phyloP scores from a whole-genome alignment of 768 basidiomycete genomes.

The Ramaria sp. region DNA sequence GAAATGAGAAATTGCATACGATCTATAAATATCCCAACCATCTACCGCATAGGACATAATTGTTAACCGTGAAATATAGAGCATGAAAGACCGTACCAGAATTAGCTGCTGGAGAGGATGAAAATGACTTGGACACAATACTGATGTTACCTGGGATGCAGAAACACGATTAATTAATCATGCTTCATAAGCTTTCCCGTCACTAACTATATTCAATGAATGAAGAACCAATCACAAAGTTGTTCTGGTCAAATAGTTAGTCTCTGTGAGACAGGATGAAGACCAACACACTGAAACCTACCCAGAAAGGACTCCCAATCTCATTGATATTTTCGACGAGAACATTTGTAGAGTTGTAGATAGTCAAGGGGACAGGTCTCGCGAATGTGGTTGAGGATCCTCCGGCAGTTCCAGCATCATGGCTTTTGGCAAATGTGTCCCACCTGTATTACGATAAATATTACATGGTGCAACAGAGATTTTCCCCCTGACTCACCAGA shows the following conservation, averaged over 20 bases:
- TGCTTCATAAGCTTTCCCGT: background rate
- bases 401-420: slow-evolving; percentile 28
- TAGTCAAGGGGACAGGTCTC: slow-evolving; percentile 44
- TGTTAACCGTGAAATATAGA: background rate
- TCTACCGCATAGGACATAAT: slow-evolving; percentile 20
- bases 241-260: slow-evolving; percentile 17
- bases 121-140: slow-evolving; percentile 35
- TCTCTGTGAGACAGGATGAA: slow-evolving; percentile 10
- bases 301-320: slow-evolving; percentile 33
- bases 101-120: slow-evolving; percentile 31
- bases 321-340: slow-evolving; percentile 29
- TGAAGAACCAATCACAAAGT: slow-evolving; percentile 30
- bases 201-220: slow-evolving; percentile 1
- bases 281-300: slow-evolving; percentile 11
- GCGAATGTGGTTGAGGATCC: slow-evolving; percentile 33
- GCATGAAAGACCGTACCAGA: slow-evolving; percentile 22
- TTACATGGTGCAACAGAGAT: background rate
- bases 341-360: slow-evolving; percentile 40
- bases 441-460: slow-evolving; percentile 4
- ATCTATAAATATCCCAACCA: slow-evolving; percentile 55
- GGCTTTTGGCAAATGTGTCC: background rate
- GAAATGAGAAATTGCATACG: too few species aligned
- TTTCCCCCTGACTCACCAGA: slow-evolving; percentile 24
- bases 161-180: background rate
- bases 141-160: slow-evolving; percentile 26